Conservation (phyloP, 1,284 basidiomycete species). For the Boletus calvinii region DNA sequence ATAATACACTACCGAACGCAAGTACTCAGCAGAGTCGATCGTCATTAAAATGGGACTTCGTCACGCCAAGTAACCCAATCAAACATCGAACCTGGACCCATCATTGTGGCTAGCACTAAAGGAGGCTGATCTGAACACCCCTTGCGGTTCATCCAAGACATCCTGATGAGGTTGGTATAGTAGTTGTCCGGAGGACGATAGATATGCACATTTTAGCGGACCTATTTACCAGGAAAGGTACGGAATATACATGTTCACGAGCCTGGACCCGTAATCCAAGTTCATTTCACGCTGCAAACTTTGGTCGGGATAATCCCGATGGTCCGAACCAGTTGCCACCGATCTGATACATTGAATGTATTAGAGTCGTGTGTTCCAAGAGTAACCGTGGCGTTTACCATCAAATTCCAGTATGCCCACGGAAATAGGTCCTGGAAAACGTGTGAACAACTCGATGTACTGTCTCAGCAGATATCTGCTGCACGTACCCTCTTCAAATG, state of each 20-base stretch:
- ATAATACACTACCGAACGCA: too few relatives aligned
- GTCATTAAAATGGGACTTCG: too few relatives aligned
- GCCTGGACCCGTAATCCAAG: background rate
- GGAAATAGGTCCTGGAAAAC: constrained; percentile 76
- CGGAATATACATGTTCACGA: background rate
- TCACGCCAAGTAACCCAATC: too few relatives aligned
- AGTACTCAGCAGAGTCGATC: too few relatives aligned
- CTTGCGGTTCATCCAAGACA: constrained; percentile 21
- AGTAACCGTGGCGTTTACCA: constrained; percentile 47
- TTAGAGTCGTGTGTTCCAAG: constrained; percentile 2
- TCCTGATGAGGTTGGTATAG: background rate
- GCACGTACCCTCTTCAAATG: constrained; percentile 83
- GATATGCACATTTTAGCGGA: constrained; percentile 10
- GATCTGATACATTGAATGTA: constrained; percentile 39
- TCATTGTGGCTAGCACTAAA: constrained; percentile 4
- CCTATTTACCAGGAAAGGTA: background rate
- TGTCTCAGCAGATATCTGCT: background rate
- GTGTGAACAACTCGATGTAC: background rate
- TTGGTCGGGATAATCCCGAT: constrained; percentile 51
- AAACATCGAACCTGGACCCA: constrained; percentile 7
- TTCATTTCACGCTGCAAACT: constrained; percentile 25
- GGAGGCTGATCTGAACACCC: background rate
- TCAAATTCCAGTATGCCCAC: constrained; percentile 81
- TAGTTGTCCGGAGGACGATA: constrained; percentile 2
- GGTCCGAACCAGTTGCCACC: constrained; percentile 70